phyloP scores from a whole-genome alignment of 2,329 filamentous ascomycete genomes.

The Penicillium occitanis region DNA sequence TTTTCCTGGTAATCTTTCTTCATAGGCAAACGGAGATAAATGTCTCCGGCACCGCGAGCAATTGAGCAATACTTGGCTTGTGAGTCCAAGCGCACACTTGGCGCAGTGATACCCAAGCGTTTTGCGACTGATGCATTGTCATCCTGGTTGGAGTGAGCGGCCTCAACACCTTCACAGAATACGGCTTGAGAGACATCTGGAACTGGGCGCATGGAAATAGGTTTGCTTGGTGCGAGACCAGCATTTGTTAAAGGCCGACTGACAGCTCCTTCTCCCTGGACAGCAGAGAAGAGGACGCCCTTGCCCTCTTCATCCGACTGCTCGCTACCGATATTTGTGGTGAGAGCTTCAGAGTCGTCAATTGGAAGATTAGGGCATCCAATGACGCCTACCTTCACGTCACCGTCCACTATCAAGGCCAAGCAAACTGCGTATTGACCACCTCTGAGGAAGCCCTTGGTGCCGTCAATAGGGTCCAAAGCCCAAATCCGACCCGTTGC shows the following conservation, averaged over 20 bases:
- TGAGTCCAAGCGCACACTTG: slow-evolving; percentile 94
- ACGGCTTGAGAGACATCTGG: slow-evolving; percentile 74
- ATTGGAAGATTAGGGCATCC: slow-evolving; percentile 94
- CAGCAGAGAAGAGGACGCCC: slow-evolving; percentile 85
- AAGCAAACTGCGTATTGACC: slow-evolving; percentile 97
- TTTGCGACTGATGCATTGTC: slow-evolving; percentile 83
- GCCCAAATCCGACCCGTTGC: slow-evolving; percentile 73
- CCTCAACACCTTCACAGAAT: slow-evolving; percentile 96
- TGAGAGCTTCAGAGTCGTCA: slow-evolving; percentile 71
- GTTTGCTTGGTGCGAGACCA: slow-evolving; percentile 50
- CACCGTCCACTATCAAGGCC: slow-evolving; percentile 85
- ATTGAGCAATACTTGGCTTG: slow-evolving; percentile 98
- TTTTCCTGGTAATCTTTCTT: slow-evolving; percentile 92
- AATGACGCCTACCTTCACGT: slow-evolving; percentile 90
- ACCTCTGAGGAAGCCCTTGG: slow-evolving; percentile 92
- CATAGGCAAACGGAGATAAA: slow-evolving; percentile 87
- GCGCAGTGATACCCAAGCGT: slow-evolving; percentile 80
- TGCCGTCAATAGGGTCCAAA: slow-evolving; percentile 95
- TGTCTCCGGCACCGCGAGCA: slow-evolving; percentile 86
- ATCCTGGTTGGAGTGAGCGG: slow-evolving; percentile 83
- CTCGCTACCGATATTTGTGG: slow-evolving; percentile 70
- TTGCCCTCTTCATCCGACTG: slow-evolving; percentile 72
- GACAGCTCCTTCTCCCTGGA: slow-evolving; percentile 75
- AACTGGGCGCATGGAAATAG: slow-evolving; percentile 78
- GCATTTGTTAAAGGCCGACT: slow-evolving; percentile 68